A percentile compares a stretch with the other conserved stretches of the same genome.
phyloP scores from a whole-genome alignment of 768 basidiomycete species.

The Lanmaoa pseudosensibilis region DNA sequence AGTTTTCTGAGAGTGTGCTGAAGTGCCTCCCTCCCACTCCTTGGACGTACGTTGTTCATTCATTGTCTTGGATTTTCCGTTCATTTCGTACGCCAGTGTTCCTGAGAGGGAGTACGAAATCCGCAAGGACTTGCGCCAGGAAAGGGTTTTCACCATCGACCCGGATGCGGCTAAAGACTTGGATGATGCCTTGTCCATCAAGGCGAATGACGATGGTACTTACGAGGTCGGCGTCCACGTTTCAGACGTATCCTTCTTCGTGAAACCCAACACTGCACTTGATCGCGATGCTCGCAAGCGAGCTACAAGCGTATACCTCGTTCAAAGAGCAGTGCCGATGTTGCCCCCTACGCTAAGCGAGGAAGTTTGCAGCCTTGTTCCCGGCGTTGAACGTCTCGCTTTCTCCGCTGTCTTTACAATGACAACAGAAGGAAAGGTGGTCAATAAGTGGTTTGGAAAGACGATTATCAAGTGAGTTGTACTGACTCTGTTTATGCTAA shows the following conservation, averaged over 20 bases:
- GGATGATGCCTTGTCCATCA: conserved; percentile 93
- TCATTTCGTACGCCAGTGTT: conserved; percentile 48
- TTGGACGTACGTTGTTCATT: conserved; percentile 65
- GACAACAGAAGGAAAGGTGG: conserved; percentile 73
- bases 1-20: conserved; percentile 91
- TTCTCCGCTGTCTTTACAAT: conserved; percentile 90
- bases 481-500: background rate
- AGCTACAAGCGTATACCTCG: conserved; percentile 94
- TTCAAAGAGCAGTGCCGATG: conserved; percentile 97
- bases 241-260: conserved; percentile 94
- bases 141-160: conserved; percentile 92
- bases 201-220: conserved; percentile 86
- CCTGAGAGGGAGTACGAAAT: conserved; percentile 86
- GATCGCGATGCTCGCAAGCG: conserved; percentile 98
- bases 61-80: background rate
- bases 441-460: conserved; percentile 92
- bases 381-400: conserved; percentile 84
- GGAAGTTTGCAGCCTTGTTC: conserved; percentile 87
- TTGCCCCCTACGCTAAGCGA: conserved; percentile 91
- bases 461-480: conserved; percentile 78
- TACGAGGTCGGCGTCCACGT: conserved; percentile 95
- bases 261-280: conserved; percentile 92
- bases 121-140: conserved; percentile 83
- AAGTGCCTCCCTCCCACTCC: conserved; percentile 96
- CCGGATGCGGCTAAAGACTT: conserved; percentile 87